Conservation (phyloP, 2,329 filamentous ascomycete species). For the Curvularia eragrostidis region DNA sequence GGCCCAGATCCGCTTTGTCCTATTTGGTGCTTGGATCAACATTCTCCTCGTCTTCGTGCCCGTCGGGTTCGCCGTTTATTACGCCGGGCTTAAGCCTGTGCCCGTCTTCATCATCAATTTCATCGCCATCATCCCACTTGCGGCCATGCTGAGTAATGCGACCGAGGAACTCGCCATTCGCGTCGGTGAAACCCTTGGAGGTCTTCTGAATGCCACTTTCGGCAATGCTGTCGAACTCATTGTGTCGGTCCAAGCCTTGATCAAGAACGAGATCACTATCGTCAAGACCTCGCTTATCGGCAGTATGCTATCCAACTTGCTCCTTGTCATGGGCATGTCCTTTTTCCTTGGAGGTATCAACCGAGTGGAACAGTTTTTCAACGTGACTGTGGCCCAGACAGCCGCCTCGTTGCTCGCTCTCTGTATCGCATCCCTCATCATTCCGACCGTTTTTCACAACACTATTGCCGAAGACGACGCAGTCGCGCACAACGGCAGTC, state of each 20-base stretch:
- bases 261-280: slow-evolving; percentile 76
- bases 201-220: slow-evolving; percentile 88
- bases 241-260: slow-evolving; percentile 82
- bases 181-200: slow-evolving; percentile 82
- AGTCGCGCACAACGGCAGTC: slow-evolving; percentile 14
- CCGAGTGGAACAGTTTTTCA: slow-evolving; percentile 85
- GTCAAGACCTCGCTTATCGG: slow-evolving; percentile 93
- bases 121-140: slow-evolving; percentile 88
- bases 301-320: slow-evolving; percentile 87
- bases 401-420: slow-evolving; percentile 81
- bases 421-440: slow-evolving; percentile 81
- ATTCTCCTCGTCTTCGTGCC: slow-evolving; percentile 79
- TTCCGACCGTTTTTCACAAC: slow-evolving; percentile 79
- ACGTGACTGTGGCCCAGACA: slow-evolving; percentile 89
- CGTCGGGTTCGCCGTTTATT: slow-evolving; percentile 75
- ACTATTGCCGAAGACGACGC: slow-evolving; percentile 40
- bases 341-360: slow-evolving; percentile 88
- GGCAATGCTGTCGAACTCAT: slow-evolving; percentile 92
- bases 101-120: slow-evolving; percentile 86
- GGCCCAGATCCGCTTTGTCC: slow-evolving; percentile 71
- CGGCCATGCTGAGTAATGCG: slow-evolving; percentile 83
- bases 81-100: slow-evolving; percentile 53
- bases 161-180: slow-evolving; percentile 88
- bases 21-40: slow-evolving; percentile 88
- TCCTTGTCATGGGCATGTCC: slow-evolving; percentile 88